Percentiles rank a stretch among this genome's conserved stretches.
Conservation (phyloP, 2,329 filamentous ascomycete genomes). For the Neonectria faginata region DNA sequence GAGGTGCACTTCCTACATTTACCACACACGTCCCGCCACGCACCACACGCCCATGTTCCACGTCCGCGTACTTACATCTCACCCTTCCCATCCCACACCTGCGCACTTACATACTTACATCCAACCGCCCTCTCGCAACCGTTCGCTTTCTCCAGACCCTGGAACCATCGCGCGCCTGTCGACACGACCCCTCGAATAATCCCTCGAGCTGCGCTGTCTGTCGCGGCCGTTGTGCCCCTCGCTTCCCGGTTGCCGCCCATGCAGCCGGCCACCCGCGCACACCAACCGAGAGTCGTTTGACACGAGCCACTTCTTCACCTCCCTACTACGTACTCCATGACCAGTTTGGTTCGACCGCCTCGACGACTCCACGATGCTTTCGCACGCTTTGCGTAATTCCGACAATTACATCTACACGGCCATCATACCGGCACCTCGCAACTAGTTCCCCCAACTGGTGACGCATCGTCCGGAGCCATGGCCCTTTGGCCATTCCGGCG, state of each 20-base stretch:
- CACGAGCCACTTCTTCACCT: slow-evolving; percentile 33
- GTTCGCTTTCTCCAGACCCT: slow-evolving; percentile 29
- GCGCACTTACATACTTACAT: slow-evolving; percentile 34
- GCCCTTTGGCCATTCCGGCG: slow-evolving; percentile 87
- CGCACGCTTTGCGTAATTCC: slow-evolving; percentile 44
- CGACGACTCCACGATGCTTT: slow-evolving; percentile 47
- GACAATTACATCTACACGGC: slow-evolving; percentile 39
- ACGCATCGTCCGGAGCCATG: slow-evolving; percentile 62
- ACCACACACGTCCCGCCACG: slow-evolving; percentile 47
- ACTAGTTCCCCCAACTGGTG: slow-evolving; percentile 40
- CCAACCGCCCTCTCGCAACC: slow-evolving; percentile 38
- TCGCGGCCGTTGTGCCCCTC: slow-evolving; percentile 33
- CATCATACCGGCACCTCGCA: slow-evolving; percentile 38
- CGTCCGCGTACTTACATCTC: slow-evolving; percentile 42
- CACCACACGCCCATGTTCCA: slow-evolving; percentile 37
- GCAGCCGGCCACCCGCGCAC: slow-evolving; percentile 27
- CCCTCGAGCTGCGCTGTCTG: slow-evolving; percentile 26
- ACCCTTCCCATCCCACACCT: slow-evolving; percentile 29
- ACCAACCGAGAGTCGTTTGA: slow-evolving; percentile 39
- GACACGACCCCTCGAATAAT: slow-evolving; percentile 33
- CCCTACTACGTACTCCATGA: slow-evolving; percentile 39
- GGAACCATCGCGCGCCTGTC: slow-evolving; percentile 25
- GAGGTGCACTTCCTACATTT: slow-evolving; percentile 42
- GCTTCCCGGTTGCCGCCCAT: slow-evolving; percentile 23
- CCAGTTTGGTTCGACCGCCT: slow-evolving; percentile 41